Conservation (phyloP, 1,284 basidiomycete species). For the Anthracocystis panici-leucophaei region DNA sequence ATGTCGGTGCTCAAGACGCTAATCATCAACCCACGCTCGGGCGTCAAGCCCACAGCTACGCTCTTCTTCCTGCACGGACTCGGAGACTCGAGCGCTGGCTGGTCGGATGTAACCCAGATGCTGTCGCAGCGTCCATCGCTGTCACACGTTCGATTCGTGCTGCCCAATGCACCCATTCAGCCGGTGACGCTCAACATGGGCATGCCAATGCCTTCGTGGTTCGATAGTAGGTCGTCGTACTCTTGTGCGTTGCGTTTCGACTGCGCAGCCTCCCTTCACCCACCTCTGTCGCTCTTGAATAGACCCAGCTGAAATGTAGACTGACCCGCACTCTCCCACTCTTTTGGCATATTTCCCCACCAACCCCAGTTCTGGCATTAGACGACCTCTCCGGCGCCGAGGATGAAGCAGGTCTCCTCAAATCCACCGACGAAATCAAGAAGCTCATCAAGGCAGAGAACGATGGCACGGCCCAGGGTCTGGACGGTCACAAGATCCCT, state of each 20-base stretch:
- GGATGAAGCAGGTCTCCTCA: slow-evolving; percentile 65
- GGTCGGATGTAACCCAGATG: slow-evolving; percentile 67
- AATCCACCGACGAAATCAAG: slow-evolving; percentile 57
- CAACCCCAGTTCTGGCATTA: slow-evolving; percentile 39
- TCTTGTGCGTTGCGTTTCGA: slow-evolving; percentile 45
- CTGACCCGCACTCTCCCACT: neutral
- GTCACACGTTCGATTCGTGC: slow-evolving; percentile 66
- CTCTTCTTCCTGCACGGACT: slow-evolving; percentile 67
- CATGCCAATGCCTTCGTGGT: slow-evolving; percentile 69
- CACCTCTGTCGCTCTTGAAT: neutral
- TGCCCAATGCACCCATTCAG: slow-evolving; percentile 68
- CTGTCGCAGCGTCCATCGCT: slow-evolving; percentile 63
- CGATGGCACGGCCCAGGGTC: slow-evolving; percentile 54
- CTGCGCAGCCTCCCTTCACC: slow-evolving; percentile 1
- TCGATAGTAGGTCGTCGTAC: slow-evolving; percentile 65
- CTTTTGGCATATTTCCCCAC: neutral
- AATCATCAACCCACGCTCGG: slow-evolving; percentile 61
- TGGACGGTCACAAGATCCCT: slow-evolving; percentile 57
- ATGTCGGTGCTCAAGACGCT: slow-evolving; percentile 65
- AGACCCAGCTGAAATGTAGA: neutral
- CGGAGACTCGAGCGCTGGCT: slow-evolving; percentile 66
- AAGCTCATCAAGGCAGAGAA: slow-evolving; percentile 63
- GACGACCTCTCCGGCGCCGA: slow-evolving; percentile 62
- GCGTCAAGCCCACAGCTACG: slow-evolving; percentile 61
- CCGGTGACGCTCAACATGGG: slow-evolving; percentile 68